Percentiles rank a stretch among this genome's conserved stretches.
These are phyloP conservation scores for Chlorella ohadii DNA, from an alignment of 139 green algal species.

Conservation along the genomic window DNA sequence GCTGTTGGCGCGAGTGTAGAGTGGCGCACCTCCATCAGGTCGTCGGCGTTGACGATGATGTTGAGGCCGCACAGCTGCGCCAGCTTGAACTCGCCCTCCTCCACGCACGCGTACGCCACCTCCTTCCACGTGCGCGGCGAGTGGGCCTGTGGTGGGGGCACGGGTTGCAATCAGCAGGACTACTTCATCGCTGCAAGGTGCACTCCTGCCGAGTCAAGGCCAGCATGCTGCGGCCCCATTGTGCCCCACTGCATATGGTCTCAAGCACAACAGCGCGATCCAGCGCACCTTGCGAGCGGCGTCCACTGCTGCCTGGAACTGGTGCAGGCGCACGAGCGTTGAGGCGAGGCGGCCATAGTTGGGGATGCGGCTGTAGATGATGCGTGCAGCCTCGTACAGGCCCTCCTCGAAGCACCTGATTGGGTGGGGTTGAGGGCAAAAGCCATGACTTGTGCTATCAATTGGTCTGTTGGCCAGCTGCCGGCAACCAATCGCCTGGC, in stretches of 20 bases:
- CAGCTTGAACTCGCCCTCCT: slow-evolving; percentile 95
- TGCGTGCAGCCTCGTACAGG: slow-evolving; percentile 93
- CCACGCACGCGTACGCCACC: slow-evolving; percentile 97
- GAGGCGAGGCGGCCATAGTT: slow-evolving; percentile 94
- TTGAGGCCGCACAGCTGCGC: slow-evolving; percentile 97
- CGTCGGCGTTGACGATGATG: slow-evolving; percentile 99
- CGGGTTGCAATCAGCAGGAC: no score
- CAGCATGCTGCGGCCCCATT: no score
- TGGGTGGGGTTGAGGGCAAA: no score
- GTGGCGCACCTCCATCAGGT: slow-evolving; percentile 94
- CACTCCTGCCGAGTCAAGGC: no score
- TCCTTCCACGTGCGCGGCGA: slow-evolving; percentile 96
- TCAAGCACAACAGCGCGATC: neutral
- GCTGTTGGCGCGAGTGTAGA: no score
- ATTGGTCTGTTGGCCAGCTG: no score
- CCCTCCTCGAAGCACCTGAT: slow-evolving; percentile 88
- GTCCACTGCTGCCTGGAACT: slow-evolving; percentile 94
- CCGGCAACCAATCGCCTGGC: no score
- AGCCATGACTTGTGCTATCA: no score
- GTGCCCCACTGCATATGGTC: no score
- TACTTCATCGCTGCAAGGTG: no score
- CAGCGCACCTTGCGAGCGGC: slow-evolving; percentile 86
- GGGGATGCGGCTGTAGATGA: slow-evolving; percentile 94
- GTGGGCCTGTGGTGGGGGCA: slow-evolving; percentile 74
- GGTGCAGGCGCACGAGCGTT: slow-evolving; percentile 90